A percentile compares a stretch with the other conserved stretches of the same genome.
phyloP scores from a whole-genome alignment of 2,329 filamentous ascomycete species.

The Clathrospora elynae region DNA sequence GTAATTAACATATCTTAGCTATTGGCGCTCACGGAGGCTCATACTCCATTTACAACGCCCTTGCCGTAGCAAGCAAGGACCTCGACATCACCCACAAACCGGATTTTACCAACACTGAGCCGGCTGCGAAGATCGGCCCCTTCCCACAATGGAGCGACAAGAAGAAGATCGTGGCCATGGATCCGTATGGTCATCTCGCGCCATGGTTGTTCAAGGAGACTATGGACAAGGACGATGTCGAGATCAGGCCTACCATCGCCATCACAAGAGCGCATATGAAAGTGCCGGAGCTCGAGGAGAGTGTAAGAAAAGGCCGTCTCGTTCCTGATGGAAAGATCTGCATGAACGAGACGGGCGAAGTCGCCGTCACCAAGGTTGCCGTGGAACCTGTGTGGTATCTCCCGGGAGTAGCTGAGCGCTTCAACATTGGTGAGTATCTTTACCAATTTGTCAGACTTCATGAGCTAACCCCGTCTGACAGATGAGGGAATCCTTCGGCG shows the following conservation, averaged over 20 bases:
- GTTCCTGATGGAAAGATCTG: conserved; percentile 86
- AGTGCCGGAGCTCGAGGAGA: conserved; percentile 90
- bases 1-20: conserved; percentile 48
- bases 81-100: conserved; percentile 80
- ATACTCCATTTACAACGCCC: conserved; percentile 93
- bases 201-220: conserved; percentile 82
- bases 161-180: conserved; percentile 97
- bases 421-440: conserved; percentile 72
- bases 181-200: conserved; percentile 86
- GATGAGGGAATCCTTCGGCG: conserved; percentile 87
- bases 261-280: conserved; percentile 95
- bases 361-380: conserved; percentile 94
- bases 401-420: conserved; percentile 77
- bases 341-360: conserved; percentile 80
- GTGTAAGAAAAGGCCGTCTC: conserved; percentile 78
- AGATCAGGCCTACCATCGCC: conserved; percentile 88
- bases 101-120: conserved; percentile 84
- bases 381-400: conserved; percentile 80
- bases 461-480: conserved; percentile 35
- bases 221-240: conserved; percentile 78
- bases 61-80: conserved; percentile 90
- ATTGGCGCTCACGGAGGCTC: conserved; percentile 82
- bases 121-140: conserved; percentile 84
- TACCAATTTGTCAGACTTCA: background rate
- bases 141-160: conserved; percentile 87